phyloP scores from a whole-genome alignment of 257 asterid species.

The Salvia rosmarinus region DNA sequence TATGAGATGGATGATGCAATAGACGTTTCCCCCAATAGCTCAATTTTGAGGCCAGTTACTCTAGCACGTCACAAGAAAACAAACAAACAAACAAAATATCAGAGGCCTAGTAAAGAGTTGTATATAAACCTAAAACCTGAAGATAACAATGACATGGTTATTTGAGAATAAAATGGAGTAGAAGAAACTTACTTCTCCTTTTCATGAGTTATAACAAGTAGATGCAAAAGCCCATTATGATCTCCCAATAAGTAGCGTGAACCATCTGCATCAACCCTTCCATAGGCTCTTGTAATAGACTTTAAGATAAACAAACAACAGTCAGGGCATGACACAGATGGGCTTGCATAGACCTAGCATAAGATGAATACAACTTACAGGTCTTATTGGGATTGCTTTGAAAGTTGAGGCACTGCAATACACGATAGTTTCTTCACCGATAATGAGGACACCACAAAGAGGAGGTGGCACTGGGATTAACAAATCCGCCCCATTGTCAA shows the following conservation, averaged over 20 bases:
- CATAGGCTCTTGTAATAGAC: conserved; percentile 86
- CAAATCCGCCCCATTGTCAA: conserved; percentile 90
- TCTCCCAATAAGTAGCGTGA: conserved; percentile 91
- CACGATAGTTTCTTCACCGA: conserved; percentile 93
- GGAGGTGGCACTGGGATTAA: conserved; percentile 95
- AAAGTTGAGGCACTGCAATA: conserved; percentile 85
- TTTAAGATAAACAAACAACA: conserved; percentile 38
- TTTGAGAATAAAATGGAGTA: conserved; percentile 8
- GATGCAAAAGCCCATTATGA: conserved; percentile 81
- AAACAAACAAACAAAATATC: conserved; percentile 15
- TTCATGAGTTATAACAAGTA: conserved; percentile 88
- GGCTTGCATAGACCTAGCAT: conserved; percentile 23
- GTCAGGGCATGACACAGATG: conserved; percentile 29
- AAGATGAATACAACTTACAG: conserved; percentile 55
- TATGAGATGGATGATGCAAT: conserved; percentile 87
- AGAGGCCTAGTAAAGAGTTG: conserved; percentile 22
- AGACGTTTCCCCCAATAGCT: conserved; percentile 87
- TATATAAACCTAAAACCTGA: conserved; percentile 12
- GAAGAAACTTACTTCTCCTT: conserved; percentile 72
- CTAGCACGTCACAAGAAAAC: conserved; percentile 40
- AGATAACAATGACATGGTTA: conserved; percentile 3
- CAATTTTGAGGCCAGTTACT: conserved; percentile 89
- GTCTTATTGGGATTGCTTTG: conserved; percentile 86
- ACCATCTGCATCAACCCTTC: conserved; percentile 91
- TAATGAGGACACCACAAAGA: conserved; percentile 86